These are phyloP conservation scores for Microbotryomycetes sp. DNA, from an alignment of 1,284 basidiomycete species.

Conservation along the genomic window DNA sequence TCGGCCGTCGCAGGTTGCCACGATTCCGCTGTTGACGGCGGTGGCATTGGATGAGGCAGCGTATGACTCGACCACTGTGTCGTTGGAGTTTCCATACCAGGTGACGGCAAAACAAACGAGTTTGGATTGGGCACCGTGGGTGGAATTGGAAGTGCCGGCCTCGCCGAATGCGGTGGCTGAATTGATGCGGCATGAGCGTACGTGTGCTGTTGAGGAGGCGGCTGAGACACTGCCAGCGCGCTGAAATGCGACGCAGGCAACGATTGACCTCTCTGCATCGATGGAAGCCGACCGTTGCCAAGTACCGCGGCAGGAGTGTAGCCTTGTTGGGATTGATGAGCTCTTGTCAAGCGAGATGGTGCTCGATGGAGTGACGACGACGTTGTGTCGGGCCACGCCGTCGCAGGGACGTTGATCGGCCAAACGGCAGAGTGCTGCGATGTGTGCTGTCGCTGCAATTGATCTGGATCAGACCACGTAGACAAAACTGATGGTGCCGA, in stretches of 20 bases:
- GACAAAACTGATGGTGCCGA: not conserved
- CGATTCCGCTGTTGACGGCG: not conserved
- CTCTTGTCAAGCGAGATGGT: not conserved
- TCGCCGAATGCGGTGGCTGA: not conserved
- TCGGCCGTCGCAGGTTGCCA: too few relatives aligned
- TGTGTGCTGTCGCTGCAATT: too few relatives aligned
- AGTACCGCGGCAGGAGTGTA: not conserved
- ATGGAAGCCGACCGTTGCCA: not conserved
- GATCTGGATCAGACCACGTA: not conserved
- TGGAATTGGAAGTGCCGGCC: not conserved
- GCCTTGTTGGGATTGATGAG: conserved; percentile 8
- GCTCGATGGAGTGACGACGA: not conserved
- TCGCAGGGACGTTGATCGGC: not conserved
- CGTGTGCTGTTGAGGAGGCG: too few relatives aligned
- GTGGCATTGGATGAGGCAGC: not conserved
- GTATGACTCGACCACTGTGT: not conserved
- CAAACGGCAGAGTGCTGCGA: not conserved
- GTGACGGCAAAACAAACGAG: not conserved
- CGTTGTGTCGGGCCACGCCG: not conserved
- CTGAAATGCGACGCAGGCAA: not conserved
- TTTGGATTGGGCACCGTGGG: not conserved
- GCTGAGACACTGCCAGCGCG: not conserved
- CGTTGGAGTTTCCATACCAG: not conserved
- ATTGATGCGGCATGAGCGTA: not conserved
- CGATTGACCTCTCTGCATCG: not conserved